These are phyloP conservation scores for Ciborinia camelliae DNA, from an alignment of 2,329 filamentous ascomycete species.

Conservation along the genomic window DNA sequence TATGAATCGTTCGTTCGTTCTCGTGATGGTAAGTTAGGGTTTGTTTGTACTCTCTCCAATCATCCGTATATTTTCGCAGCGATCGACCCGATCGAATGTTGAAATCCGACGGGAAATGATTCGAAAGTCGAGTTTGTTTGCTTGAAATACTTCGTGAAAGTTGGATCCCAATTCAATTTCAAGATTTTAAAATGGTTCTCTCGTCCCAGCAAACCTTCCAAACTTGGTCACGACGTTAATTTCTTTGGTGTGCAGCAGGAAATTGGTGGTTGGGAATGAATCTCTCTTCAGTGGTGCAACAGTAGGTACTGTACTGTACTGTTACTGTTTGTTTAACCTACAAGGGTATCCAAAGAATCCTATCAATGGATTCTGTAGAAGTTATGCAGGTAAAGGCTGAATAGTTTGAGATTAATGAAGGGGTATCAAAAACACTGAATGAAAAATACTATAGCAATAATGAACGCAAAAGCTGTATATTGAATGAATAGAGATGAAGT, in stretches of 20 bases:
- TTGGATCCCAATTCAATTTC: neutral
- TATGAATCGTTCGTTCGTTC: conserved; percentile 6
- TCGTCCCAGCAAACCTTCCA: conserved; percentile 1
- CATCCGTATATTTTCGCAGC: conserved; percentile 12
- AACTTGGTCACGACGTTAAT: conserved; percentile 13
- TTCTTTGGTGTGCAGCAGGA: conserved; percentile 12
- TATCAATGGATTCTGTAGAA: neutral
- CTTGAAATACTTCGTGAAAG: neutral
- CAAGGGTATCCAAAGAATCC: conserved; percentile 12
- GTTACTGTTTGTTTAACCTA: no score
- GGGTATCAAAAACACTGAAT: neutral
- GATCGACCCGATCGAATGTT: neutral
- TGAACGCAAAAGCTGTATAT: neutral
- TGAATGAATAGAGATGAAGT: conserved; percentile 5
- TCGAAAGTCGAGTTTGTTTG: neutral
- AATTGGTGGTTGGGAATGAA: conserved; percentile 8
- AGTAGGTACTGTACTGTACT: neutral
- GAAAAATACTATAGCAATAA: neutral
- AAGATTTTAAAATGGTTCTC: neutral
- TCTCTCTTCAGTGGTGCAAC: neutral
- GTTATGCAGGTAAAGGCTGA: conserved; percentile 5
- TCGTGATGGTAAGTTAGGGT: conserved; percentile 21
- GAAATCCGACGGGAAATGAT: neutral
- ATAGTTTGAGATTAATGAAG: neutral
- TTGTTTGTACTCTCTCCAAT: neutral